Conservation (phyloP, 2,329 filamentous ascomycete genomes). For the Phialophora expanda region DNA sequence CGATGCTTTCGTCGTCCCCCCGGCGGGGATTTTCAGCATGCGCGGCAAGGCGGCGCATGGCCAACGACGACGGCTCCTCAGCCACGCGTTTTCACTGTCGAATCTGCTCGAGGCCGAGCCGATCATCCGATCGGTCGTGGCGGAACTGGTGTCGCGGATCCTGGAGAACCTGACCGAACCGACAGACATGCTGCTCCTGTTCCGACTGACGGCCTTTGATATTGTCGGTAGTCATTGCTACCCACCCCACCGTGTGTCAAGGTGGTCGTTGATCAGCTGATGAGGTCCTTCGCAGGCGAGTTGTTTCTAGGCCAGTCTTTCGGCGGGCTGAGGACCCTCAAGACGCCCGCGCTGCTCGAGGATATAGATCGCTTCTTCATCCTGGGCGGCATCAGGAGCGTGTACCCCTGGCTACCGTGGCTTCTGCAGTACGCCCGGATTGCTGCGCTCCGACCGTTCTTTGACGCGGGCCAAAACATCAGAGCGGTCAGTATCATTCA, state of each 20-base stretch:
- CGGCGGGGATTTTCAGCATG: constrained; percentile 27
- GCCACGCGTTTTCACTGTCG: constrained; percentile 33
- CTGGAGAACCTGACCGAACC: constrained; percentile 29
- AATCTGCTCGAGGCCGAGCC: constrained; percentile 49
- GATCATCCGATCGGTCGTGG: constrained; percentile 38
- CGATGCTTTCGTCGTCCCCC: constrained; percentile 13
- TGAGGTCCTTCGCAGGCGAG: constrained; percentile 4
- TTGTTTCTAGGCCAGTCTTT: constrained; percentile 25
- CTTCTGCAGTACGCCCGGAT: constrained; percentile 1
- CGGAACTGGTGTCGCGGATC: constrained; percentile 30
- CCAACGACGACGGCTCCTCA: constrained; percentile 49
- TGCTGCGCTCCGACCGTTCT: constrained; percentile 10
- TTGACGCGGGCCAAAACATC: constrained; percentile 17
- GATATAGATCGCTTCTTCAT: constrained; percentile 23
- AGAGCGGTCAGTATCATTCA: not conserved
- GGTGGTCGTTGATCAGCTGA: not conserved
- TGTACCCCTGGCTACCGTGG: constrained; percentile 14
- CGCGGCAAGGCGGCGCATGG: constrained; percentile 47
- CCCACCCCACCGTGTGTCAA: not conserved
- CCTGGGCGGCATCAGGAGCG: constrained; percentile 13
- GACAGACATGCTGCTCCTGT: constrained; percentile 20
- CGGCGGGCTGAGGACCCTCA: constrained; percentile 14
- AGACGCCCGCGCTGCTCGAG: constrained; percentile 17
- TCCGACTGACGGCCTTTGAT: constrained; percentile 28
- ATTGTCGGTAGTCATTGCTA: constrained; percentile 21